Conservation (phyloP, 306 rosid genomes). For the Quercus suber region DNA sequence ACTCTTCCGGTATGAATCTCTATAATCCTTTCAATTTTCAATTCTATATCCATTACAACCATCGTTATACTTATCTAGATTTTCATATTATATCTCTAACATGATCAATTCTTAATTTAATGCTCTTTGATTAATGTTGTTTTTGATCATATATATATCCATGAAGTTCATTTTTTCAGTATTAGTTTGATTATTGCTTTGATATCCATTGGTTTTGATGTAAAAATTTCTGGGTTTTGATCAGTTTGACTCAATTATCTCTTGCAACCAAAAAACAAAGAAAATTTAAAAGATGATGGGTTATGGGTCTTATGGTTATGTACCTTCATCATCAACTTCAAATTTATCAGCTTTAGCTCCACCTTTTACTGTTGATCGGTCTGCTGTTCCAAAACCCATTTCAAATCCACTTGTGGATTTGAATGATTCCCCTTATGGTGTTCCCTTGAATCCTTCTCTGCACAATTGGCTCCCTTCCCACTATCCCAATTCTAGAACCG, state of each 20-base stretch:
- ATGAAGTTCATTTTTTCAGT: background rate
- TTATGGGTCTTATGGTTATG: conserved; percentile 41
- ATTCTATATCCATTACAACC: background rate
- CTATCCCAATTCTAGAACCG: conserved; percentile 28
- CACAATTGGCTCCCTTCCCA: conserved; percentile 40
- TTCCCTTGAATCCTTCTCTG: conserved; percentile 32
- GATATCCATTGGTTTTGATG: background rate
- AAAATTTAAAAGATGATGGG: conserved; percentile 52
- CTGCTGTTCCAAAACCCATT: conserved; percentile 25
- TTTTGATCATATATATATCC: background rate
- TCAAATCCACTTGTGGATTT: conserved; percentile 44
- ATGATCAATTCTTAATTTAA: background rate
- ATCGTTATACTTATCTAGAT: background rate
- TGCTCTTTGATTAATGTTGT: conserved; percentile 2
- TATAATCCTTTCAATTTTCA: background rate
- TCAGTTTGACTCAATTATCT: conserved; percentile 22
- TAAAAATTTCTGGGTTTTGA: conserved; percentile 25
- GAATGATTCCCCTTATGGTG: conserved; percentile 40
- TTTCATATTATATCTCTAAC: background rate
- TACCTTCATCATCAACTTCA: conserved; percentile 44
- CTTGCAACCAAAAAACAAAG: conserved; percentile 18
- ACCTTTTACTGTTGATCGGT: conserved; percentile 68
- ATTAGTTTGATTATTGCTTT: background rate
- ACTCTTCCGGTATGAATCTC: conserved; percentile 24
- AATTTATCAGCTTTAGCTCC: conserved; percentile 77